A percentile compares a stretch with the other conserved stretches of the same genome.
phyloP scores from a whole-genome alignment of 305 asterid species.

The Fraxinus sp. region DNA sequence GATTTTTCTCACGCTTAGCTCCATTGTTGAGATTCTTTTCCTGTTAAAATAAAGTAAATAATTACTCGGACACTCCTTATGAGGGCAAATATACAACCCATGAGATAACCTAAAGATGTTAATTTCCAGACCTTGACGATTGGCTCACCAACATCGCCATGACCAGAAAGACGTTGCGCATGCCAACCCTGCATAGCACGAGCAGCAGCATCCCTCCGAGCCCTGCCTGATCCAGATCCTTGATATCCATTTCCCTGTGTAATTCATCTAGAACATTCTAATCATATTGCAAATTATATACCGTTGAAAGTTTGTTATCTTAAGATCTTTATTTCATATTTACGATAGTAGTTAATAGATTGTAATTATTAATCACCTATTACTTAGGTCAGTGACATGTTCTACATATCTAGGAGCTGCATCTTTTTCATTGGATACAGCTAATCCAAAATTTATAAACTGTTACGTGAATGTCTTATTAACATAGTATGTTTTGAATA shows the following conservation, averaged over 20 bases:
- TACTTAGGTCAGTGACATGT: not conserved
- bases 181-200: conserved; percentile 99
- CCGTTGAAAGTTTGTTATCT: not conserved
- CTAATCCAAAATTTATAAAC: not conserved
- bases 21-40: conserved; percentile 64
- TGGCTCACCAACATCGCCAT: conserved; percentile 71
- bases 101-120: conserved; percentile 18
- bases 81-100: conserved; percentile 6
- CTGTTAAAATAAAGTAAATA: conserved; percentile 37
- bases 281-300: conserved; percentile 11
- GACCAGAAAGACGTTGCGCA: conserved; percentile 58
- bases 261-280: conserved; percentile 18
- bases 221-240: conserved; percentile 85
- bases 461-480: not conserved
- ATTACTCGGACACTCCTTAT: not conserved
- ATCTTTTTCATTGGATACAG: not conserved
- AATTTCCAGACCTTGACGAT: conserved; percentile 49
- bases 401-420: not conserved
- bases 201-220: conserved; percentile 86
- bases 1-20: conserved; percentile 79
- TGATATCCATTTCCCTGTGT: conserved; percentile 73
- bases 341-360: not conserved
- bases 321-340: not conserved
- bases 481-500: not conserved
- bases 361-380: not conserved